Evolutionary conservation across 306 rosid genomes (phyloP).

Genomic region (Argentina anserina): DNA sequence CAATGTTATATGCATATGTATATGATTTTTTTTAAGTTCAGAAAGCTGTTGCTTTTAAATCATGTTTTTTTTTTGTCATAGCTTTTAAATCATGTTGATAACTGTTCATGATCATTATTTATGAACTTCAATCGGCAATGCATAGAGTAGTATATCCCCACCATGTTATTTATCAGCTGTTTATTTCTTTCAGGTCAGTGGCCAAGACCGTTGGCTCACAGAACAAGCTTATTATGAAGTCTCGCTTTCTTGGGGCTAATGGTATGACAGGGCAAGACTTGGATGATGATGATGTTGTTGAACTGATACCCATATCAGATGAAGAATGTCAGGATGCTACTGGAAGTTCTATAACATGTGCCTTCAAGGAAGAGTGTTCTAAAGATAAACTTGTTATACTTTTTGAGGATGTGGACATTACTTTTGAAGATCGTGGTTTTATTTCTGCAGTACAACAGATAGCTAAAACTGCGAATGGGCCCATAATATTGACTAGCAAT

Average conservation of each 20-base stretch:
- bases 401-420: constrained; percentile 81
- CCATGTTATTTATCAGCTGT: constrained; percentile 4
- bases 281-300: constrained; percentile 38
- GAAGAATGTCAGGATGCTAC: constrained; percentile 36
- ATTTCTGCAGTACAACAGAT: constrained; percentile 71
- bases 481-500: constrained; percentile 89
- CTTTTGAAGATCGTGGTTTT: constrained; percentile 84
- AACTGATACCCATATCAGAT: constrained; percentile 42
- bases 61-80: too few species aligned
- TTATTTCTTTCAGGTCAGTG: constrained; percentile 40
- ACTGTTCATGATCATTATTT: not conserved
- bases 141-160: not conserved
- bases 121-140: not conserved
- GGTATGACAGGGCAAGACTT: constrained; percentile 30
- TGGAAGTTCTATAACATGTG: constrained; percentile 28
- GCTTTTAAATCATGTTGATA: not conserved
- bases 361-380: constrained; percentile 23
- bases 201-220: constrained; percentile 31
- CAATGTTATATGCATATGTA: not conserved
- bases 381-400: constrained; percentile 59
- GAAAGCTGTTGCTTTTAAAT: not conserved
- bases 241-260: constrained; percentile 30
- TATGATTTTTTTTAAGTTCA: not conserved
- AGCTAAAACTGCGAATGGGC: constrained; percentile 72
- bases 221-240: constrained; percentile 32